phyloP scores from a whole-genome alignment of 1,139 yeast species.

The Kluyveromyces sp. region DNA sequence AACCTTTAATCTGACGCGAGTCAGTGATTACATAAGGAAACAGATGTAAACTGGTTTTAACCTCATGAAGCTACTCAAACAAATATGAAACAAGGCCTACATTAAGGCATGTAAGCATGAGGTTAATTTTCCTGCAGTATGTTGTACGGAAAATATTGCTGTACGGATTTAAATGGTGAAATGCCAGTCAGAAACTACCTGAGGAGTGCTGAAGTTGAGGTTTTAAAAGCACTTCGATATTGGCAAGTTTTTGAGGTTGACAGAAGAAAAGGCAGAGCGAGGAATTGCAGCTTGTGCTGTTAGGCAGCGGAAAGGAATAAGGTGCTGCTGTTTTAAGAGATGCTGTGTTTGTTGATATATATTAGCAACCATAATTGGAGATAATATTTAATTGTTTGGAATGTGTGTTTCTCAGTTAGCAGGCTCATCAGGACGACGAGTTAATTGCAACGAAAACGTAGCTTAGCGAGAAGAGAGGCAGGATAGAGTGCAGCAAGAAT shows the following conservation, averaged over 20 bases:
- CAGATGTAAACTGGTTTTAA: no score
- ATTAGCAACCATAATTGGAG: no score
- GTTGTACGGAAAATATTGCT: neutral
- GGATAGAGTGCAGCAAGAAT: conserved; percentile 33
- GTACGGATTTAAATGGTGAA: neutral
- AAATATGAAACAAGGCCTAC: neutral
- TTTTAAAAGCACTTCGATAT: no score
- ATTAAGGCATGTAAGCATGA: neutral
- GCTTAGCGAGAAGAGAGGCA: neutral
- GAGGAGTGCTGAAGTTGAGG: neutral
- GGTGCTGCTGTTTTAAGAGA: no score
- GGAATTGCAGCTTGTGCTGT: neutral
- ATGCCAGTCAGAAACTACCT: neutral
- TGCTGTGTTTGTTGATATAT: no score
- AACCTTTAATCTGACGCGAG: neutral
- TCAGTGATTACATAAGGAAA: no score
- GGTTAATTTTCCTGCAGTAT: neutral
- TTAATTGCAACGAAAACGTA: no score
- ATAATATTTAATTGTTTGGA: no score
- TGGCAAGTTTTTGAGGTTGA: neutral
- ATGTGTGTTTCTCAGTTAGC: no score
- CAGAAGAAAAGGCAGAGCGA: neutral
- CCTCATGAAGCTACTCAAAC: neutral
- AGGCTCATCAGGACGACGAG: no score
- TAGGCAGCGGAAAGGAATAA: no score